These are phyloP conservation scores for Fusarium redolens DNA, from an alignment of 2,329 filamentous ascomycete species.

Conservation along the genomic window DNA sequence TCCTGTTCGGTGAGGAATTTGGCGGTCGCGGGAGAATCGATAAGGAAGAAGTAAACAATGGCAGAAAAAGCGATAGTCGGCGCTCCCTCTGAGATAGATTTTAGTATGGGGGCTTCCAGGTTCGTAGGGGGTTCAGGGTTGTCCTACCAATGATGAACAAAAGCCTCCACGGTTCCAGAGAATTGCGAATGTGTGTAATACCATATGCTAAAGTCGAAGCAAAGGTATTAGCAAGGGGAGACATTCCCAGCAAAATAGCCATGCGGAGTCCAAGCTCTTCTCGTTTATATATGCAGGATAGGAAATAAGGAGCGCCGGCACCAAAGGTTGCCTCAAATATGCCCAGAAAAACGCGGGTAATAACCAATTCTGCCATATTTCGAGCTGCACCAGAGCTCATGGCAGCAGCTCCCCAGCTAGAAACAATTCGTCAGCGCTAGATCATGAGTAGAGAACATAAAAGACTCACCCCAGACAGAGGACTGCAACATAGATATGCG, in stretches of 20 bases:
- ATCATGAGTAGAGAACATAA: not conserved
- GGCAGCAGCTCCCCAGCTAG: slow-evolving; percentile 32
- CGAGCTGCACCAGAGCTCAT: slow-evolving; percentile 27
- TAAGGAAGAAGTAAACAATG: slow-evolving; percentile 30
- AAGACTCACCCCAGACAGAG: slow-evolving; percentile 24
- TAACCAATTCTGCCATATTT: slow-evolving; percentile 18
- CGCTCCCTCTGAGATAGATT: slow-evolving; percentile 6
- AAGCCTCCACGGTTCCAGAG: slow-evolving; percentile 26
- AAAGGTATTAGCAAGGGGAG: slow-evolving; percentile 27
- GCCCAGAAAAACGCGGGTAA: slow-evolving; percentile 15
- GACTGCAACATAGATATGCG: slow-evolving; percentile 18
- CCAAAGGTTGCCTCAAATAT: slow-evolving; percentile 36
- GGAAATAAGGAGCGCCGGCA: slow-evolving; percentile 33
- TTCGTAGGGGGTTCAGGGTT: not conserved
- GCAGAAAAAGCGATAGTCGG: slow-evolving; percentile 19
- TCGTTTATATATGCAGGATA: slow-evolving; percentile 27
- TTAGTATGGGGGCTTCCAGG: not conserved
- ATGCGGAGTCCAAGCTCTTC: slow-evolving; percentile 28
- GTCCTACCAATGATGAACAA: not conserved
- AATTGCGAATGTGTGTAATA: slow-evolving; percentile 18
- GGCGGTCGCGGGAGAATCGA: slow-evolving; percentile 21
- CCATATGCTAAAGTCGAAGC: slow-evolving; percentile 29
- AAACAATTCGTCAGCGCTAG: not conserved
- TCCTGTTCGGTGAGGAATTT: slow-evolving; percentile 18
- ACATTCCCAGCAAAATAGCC: slow-evolving; percentile 27